A percentile compares a stretch with the other conserved stretches of the same genome.
phyloP scores from a whole-genome alignment of 1,284 basidiomycete species.

The Pseudozyma sp. region DNA sequence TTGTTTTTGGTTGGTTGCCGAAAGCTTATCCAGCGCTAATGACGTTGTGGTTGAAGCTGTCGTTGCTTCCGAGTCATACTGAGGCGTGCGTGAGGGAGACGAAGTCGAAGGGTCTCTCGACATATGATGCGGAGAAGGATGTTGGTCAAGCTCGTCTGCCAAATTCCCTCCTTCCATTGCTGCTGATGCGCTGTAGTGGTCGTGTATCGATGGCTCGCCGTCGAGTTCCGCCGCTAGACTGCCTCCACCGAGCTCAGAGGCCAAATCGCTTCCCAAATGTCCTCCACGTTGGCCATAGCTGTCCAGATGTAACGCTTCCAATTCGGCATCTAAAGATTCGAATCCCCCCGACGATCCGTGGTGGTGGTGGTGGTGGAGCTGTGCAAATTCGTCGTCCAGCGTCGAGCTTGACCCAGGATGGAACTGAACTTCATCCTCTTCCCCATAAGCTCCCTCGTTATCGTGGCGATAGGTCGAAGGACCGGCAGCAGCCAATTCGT shows the following conservation, averaged over 20 bases:
- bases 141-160: conserved; percentile 14
- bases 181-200: too few species aligned
- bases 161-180: conserved; percentile 3
- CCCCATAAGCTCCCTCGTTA: not conserved
- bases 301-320: conserved; percentile 10
- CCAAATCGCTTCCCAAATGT: conserved; percentile 6
- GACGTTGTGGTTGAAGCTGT: not conserved
- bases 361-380: not conserved
- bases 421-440: conserved; percentile 8
- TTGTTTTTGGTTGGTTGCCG: not conserved
- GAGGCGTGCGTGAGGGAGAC: not conserved
- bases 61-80: not conserved
- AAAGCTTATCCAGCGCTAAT: too few species aligned
- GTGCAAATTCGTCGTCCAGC: conserved; percentile 1
- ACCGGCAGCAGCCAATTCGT: conserved; percentile 17
- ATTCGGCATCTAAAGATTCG: conserved; percentile 8
- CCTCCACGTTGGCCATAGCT: not conserved
- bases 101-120: not conserved
- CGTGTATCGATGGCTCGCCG: too few species aligned
- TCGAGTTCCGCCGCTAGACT: conserved; percentile 2
- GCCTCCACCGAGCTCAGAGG: conserved; percentile 10
- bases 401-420: not conserved
- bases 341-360: not conserved
- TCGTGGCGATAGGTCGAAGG: not conserved
- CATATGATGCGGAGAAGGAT: not conserved